Evolutionary conservation across 805 yeast species (phyloP).

Genomic region (Spathaspora girioi): DNA sequence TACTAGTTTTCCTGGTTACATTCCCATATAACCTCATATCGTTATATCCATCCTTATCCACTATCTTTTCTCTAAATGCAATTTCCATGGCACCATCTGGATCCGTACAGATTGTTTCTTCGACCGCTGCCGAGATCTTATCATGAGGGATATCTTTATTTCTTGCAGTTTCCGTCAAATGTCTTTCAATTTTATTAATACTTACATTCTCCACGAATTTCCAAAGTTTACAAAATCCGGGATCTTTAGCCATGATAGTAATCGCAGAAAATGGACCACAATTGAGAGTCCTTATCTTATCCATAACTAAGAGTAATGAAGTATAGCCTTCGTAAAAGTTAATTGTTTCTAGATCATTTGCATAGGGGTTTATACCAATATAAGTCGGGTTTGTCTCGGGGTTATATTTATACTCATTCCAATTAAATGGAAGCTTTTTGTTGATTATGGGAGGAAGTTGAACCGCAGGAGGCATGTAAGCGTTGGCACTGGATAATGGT

Average conservation of each 20-base stretch:
- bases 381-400: slow-evolving; percentile 9
- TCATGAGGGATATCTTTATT: background rate
- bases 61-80: slow-evolving; percentile 19
- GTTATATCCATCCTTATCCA: slow-evolving; percentile 20
- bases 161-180: background rate
- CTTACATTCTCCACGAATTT: slow-evolving; percentile 7
- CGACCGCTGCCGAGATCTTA: background rate
- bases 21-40: slow-evolving; percentile 16
- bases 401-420: slow-evolving; percentile 6
- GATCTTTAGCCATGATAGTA: slow-evolving; percentile 46
- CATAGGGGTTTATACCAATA: slow-evolving; percentile 22
- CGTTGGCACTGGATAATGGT: background rate
- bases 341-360: slow-evolving; percentile 28
- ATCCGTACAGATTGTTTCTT: background rate
- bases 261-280: slow-evolving; percentile 54
- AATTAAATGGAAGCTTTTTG: slow-evolving; percentile 1
- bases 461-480: background rate
- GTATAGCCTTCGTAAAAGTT: slow-evolving; percentile 40
- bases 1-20: background rate
- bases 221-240: slow-evolving; percentile 12
- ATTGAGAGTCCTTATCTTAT: slow-evolving; percentile 36
- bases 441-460: background rate
- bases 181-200: background rate
- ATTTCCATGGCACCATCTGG: slow-evolving; percentile 11
- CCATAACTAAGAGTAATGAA: slow-evolving; percentile 36